Percentiles rank a stretch among this genome's conserved stretches.
Conservation (phyloP, 139 green algal species). For the Ettlia oleoabundans region DNA sequence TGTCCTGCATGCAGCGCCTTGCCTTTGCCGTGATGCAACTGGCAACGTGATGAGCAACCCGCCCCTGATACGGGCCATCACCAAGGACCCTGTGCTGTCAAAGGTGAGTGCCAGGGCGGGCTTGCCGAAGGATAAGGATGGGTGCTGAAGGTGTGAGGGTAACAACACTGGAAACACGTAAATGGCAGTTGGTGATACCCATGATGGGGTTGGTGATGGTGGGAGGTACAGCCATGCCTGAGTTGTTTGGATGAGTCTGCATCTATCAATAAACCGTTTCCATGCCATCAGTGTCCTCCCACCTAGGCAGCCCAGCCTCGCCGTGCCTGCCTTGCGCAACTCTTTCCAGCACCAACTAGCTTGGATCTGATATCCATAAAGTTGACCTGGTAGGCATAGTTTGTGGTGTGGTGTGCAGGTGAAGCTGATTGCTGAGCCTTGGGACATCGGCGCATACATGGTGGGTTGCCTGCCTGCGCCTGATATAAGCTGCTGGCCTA, state of each 20-base stretch:
- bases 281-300: too few species aligned
- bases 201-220: too few species aligned
- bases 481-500: too few species aligned
- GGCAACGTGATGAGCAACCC: conserved; percentile 81
- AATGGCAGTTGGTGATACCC: neutral
- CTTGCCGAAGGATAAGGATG: neutral
- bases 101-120: conserved; percentile 49
- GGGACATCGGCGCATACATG: conserved; percentile 92
- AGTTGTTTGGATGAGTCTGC: too few species aligned
- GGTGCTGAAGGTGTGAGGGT: neutral
- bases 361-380: too few species aligned
- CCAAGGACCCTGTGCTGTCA: conserved; percentile 83
- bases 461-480: too few species aligned
- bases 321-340: too few species aligned
- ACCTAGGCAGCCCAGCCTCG: too few species aligned
- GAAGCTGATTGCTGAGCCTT: conserved; percentile 93
- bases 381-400: neutral
- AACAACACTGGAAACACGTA: too few species aligned
- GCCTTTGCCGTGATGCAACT: conserved; percentile 82
- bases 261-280: too few species aligned
- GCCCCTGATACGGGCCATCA: conserved; percentile 84
- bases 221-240: too few species aligned
- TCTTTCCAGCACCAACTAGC: too few species aligned
- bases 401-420: conserved; percentile 45
- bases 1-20: conserved; percentile 68